Base-by-base conservation (phyloP, 2,329 filamentous ascomycete genomes). In the Neopestalotiopsis sp. region DNA sequence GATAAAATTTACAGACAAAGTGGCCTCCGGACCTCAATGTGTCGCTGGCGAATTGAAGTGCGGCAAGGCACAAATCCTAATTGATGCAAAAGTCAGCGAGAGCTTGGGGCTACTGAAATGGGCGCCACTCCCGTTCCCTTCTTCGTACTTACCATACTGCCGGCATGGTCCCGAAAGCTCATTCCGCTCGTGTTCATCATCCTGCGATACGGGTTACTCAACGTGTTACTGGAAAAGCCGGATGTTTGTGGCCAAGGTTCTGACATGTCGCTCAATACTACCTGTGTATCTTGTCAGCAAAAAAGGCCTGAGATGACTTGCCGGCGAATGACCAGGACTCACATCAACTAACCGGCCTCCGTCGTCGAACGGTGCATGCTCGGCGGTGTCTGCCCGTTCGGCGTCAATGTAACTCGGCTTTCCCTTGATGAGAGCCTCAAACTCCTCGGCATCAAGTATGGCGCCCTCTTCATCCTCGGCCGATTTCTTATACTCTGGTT, bases 181-280 rank as follows among this genome's bases (percentile, higher is more conserved):
- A 94, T 92, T 68, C 96, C 96, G 83, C 93, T 97, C 75, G 95
- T 98, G 82, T 99, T 99, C 94, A 98, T 97, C 92, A 99, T 92
- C 96, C 96, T 99, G 88, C 84, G 81, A 90, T 97, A 96, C 73
- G 94, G 94, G 89, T 96, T 92, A 95, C 91, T 97, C 89, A 98
- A 88, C 85, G 91, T 97, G 84, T 90, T 94, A 85, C 92, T 91
- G 84, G 89, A 91, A 84, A 93, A 94, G 77, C 91, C 92, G 77
- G 87, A 86, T 66, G 89, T 92, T 84, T 93, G 92, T 76, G 90
- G 86, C 94, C 94, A 98, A 92, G 96, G 95, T 87, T 88, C 95
- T 89, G 91, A 99, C 96, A 99, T 99, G 88, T 99, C 96, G 90
- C 94, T 97, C 79, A 99, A 85, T 79, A 99, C 94, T 78, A 99